phyloP scores from a whole-genome alignment of 1,284 basidiomycete genomes.

The Gymnopus androsaceus region DNA sequence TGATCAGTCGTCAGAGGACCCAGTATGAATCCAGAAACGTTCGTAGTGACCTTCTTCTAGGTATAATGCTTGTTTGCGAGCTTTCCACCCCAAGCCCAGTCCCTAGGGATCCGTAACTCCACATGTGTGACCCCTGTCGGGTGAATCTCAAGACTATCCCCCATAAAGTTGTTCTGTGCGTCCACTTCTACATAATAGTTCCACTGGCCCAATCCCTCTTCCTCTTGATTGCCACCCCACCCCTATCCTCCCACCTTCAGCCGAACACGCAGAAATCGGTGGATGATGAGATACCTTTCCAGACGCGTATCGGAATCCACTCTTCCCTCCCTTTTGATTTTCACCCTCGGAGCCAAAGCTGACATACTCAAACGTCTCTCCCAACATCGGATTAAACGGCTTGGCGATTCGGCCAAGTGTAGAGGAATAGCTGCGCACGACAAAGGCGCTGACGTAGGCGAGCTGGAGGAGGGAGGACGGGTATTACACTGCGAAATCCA shows the following conservation, averaged over 20 bases:
- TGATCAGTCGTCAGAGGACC: slow-evolving; percentile 96
- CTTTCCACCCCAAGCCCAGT: too few relatives aligned
- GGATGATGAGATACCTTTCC: slow-evolving; percentile 98
- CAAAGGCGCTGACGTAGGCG: slow-evolving; percentile 95
- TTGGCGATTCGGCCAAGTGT: slow-evolving; percentile 96
- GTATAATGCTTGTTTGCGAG: slow-evolving; percentile 91
- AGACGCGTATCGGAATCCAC: slow-evolving; percentile 90
- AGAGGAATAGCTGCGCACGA: slow-evolving; percentile 97
- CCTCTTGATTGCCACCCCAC: neutral
- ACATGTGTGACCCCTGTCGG: slow-evolving; percentile 94
- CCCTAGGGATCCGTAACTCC: slow-evolving; percentile 77
- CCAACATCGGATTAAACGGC: slow-evolving; percentile 92
- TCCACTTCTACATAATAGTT: slow-evolving; percentile 58
- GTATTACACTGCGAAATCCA: slow-evolving; percentile 84
- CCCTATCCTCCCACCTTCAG: slow-evolving; percentile 47
- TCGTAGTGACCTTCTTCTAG: slow-evolving; percentile 96
- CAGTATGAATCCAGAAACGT: slow-evolving; percentile 91
- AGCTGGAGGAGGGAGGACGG: slow-evolving; percentile 81
- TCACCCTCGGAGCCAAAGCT: slow-evolving; percentile 46
- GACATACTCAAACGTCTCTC: slow-evolving; percentile 95
- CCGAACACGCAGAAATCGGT: slow-evolving; percentile 96
- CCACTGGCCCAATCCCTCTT: neutral
- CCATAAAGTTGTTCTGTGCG: slow-evolving; percentile 94
- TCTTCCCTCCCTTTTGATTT: slow-evolving; percentile 32
- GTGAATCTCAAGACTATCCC: slow-evolving; percentile 94